Evolutionary conservation across 352 stramenopile genomes (phyloP).

Genomic region (Phytophthora capsici): DNA sequence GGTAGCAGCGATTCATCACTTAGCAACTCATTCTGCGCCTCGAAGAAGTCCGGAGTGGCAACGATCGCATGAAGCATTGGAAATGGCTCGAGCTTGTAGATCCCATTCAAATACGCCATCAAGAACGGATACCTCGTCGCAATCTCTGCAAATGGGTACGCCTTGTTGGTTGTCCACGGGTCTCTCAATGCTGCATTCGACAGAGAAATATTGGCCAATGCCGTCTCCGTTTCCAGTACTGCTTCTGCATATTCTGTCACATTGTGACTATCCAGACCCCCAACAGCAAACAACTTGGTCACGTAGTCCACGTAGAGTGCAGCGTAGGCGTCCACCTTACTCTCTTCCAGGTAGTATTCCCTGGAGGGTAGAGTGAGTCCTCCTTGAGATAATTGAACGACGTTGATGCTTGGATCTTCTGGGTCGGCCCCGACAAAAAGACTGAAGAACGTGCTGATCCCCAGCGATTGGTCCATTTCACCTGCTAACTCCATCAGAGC

Average conservation of each 20-base stretch:
- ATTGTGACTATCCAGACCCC: slow-evolving; percentile 45
- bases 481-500: slow-evolving; percentile 52
- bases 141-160: slow-evolving; percentile 78
- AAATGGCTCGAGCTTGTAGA: slow-evolving; percentile 49
- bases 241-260: slow-evolving; percentile 44
- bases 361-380: slow-evolving; percentile 69
- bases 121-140: slow-evolving; percentile 52
- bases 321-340: slow-evolving; percentile 46
- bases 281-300: slow-evolving; percentile 52
- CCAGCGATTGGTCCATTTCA: slow-evolving; percentile 50
- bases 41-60: slow-evolving; percentile 59
- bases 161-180: slow-evolving; percentile 88
- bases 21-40: slow-evolving; percentile 52
- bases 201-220: slow-evolving; percentile 85
- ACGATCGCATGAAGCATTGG: slow-evolving; percentile 49
- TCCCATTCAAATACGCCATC: slow-evolving; percentile 57
- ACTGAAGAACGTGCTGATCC: slow-evolving; percentile 61
- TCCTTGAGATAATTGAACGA: slow-evolving; percentile 59
- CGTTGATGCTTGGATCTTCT: slow-evolving; percentile 49
- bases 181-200: slow-evolving; percentile 86
- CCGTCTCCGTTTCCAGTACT: slow-evolving; percentile 74
- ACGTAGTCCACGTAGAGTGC: slow-evolving; percentile 58
- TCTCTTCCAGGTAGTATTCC: slow-evolving; percentile 64
- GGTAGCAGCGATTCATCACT: slow-evolving; percentile 39
- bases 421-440: slow-evolving; percentile 51